phyloP scores from a whole-genome alignment of 202 grass and related monocot genomes.

The Digitaria exilis region DNA sequence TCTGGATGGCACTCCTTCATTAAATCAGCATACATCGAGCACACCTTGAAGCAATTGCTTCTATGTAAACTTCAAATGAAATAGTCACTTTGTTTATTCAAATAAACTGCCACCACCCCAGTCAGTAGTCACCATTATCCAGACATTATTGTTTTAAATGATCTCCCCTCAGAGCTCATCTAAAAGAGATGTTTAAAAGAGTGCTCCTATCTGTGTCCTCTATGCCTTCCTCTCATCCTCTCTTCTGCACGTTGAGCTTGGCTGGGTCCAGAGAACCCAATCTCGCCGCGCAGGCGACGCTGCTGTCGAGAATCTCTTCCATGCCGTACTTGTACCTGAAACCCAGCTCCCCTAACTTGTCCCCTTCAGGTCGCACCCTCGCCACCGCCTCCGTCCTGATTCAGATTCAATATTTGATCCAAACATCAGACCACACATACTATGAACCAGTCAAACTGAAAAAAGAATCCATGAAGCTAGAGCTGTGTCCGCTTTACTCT shows the following conservation, averaged over 20 bases:
- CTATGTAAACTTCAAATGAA: too few relatives aligned
- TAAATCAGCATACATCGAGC: too few relatives aligned
- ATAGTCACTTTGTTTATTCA: too few relatives aligned
- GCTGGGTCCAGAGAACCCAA: slow-evolving; percentile 27
- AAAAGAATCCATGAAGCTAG: too few relatives aligned
- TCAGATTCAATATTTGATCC: background rate
- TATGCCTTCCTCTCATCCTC: background rate
- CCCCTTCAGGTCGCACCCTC: slow-evolving; percentile 19
- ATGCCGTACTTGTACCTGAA: slow-evolving; percentile 60
- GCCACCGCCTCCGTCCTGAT: slow-evolving; percentile 45
- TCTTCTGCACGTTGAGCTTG: slow-evolving; percentile 1
- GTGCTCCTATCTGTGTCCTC: too few relatives aligned
- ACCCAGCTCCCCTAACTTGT: slow-evolving; percentile 51
- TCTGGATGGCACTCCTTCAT: too few relatives aligned
- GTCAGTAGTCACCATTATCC: too few relatives aligned
- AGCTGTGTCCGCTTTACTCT: slow-evolving; percentile 45
- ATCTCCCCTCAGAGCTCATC: too few relatives aligned
- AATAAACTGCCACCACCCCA: too few relatives aligned
- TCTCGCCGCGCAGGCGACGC: slow-evolving; percentile 43
- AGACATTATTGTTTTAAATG: too few relatives aligned
- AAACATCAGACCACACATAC: background rate
- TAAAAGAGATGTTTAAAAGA: too few relatives aligned
- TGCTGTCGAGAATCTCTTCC: slow-evolving; percentile 56
- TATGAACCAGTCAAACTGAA: background rate
- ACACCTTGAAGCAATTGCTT: too few relatives aligned